Base-by-base conservation (phyloP, 2,329 filamentous ascomycete species). In the Basipetospora sp. region DNA sequence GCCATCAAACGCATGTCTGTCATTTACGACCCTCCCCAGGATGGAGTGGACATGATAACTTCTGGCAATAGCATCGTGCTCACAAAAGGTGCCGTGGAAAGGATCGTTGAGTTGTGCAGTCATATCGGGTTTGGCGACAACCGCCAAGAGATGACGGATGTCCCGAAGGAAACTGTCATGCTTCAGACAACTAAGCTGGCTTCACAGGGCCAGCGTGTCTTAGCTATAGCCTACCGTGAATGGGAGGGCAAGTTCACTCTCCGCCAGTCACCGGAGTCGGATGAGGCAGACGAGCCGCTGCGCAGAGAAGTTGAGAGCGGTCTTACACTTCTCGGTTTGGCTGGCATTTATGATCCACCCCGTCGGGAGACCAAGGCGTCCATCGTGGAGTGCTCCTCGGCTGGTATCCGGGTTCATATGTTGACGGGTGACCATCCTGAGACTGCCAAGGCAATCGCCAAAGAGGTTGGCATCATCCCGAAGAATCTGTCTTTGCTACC, bases 271-370 rank as follows among this genome's bases (percentile, higher is more conserved):
- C 51, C n/a, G 46, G 50, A 30, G 3, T 41, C 43, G 19, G 34
- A 36, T 18, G 18, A 30, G 5, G 31, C 29, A 11, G 63, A 69
- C 5, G 60, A 65, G 36, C 50, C 55, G 29, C 51, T 67, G 3
- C 80, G 85, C 5, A 58, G 63, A 5, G 58, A 66, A 4, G 68
- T 88, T 11, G 85, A 92, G 52, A 61, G 63, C 26, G 64, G 72
- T 20, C 70, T 94, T 22, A 69, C 67, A 3, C 81, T 92, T 43
- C 70, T 83, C 11, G 87, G 86, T n/a, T 68, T 94, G 8, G 77
- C 81, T 34, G 85, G 84, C 40, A 79, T 93, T 44, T 88, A 90
- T 52, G 85, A 93, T 47, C 85, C 85, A 3, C 85, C 84, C 39
- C 81, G 85, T 2, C 72, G 75, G 2, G 85, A 92, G 58, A 86